Conservation (phyloP, 495 filamentous ascomycete species). For the Neurospora tetrasperma region DNA sequence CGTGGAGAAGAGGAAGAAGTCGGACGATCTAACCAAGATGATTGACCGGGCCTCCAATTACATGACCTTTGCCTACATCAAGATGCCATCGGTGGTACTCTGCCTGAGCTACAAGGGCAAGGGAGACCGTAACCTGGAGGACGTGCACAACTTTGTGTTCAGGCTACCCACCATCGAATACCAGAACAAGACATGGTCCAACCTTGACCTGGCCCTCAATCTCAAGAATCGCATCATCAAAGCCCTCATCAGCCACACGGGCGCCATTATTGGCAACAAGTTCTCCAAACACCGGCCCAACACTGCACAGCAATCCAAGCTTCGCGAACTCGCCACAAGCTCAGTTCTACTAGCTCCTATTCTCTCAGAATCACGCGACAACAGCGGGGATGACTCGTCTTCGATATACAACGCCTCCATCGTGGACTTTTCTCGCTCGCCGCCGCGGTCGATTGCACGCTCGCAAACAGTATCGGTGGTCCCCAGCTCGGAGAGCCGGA, state of each 20-base stretch:
- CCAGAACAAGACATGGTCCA: slow-evolving; percentile 98
- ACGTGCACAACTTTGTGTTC: slow-evolving; percentile 96
- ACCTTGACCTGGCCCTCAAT: slow-evolving; percentile 82
- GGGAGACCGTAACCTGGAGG: slow-evolving; percentile 87
- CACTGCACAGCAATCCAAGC: slow-evolving; percentile 64
- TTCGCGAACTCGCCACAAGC: slow-evolving; percentile 67
- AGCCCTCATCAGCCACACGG: slow-evolving; percentile 88
- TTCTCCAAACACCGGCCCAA: slow-evolving; percentile 76
- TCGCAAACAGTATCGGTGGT: slow-evolving; percentile 29
- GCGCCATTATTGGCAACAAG: slow-evolving; percentile 95
- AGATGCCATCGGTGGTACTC: slow-evolving; percentile 86
- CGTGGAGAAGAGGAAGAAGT: slow-evolving; percentile 41
- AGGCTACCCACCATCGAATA: slow-evolving; percentile 90
- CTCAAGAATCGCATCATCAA: slow-evolving; percentile 91
- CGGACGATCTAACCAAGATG: slow-evolving; percentile 97
- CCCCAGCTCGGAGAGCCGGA: slow-evolving; percentile 30
- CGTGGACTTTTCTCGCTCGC: slow-evolving; percentile 41
- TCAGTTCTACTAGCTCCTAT: slow-evolving; percentile 38
- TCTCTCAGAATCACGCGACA: slow-evolving; percentile 26
- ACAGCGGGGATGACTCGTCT: slow-evolving; percentile 41
- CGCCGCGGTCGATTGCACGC: slow-evolving; percentile 32
- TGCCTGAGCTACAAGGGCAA: slow-evolving; percentile 96
- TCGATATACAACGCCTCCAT: slow-evolving; percentile 36
- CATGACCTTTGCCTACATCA: slow-evolving; percentile 93
- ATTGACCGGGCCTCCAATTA: slow-evolving; percentile 90